phyloP scores from a whole-genome alignment of 2,329 filamentous ascomycete genomes.

The Fusarium globosum region DNA sequence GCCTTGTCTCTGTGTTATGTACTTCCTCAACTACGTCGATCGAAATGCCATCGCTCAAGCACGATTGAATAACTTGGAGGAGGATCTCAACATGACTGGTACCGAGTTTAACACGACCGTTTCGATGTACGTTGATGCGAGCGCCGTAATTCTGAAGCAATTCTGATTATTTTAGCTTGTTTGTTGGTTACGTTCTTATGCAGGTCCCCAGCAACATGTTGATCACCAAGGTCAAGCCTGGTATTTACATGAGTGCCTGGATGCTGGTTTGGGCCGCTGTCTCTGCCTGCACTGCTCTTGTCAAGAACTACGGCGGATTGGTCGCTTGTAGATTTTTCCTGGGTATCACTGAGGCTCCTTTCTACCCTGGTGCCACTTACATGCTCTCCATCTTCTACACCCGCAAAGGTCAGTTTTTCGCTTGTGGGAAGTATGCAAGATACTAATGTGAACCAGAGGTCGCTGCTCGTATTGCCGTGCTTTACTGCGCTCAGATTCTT shows the following conservation, averaged over 20 bases:
- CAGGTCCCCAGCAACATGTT: constrained; percentile 57
- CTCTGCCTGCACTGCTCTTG: constrained; percentile 52
- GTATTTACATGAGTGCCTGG: constrained; percentile 55
- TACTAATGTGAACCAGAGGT: constrained; percentile 63
- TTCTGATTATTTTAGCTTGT: constrained; percentile 46
- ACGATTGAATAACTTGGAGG: constrained; percentile 58
- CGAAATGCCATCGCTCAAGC: constrained; percentile 60
- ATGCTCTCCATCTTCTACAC: constrained; percentile 51
- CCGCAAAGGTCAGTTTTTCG: constrained; percentile 40
- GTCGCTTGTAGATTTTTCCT: constrained; percentile 53
- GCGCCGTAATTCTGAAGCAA: too few species aligned
- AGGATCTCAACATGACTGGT: constrained; percentile 63
- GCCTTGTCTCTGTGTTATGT: constrained; percentile 54
- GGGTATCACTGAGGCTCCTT: constrained; percentile 54
- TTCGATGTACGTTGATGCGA: constrained; percentile 51
- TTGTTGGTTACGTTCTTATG: constrained; percentile 58
- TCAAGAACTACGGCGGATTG: constrained; percentile 50
- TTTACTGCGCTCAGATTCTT: constrained; percentile 70
- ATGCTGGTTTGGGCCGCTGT: constrained; percentile 57
- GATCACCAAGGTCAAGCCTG: constrained; percentile 55
- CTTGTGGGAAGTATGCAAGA: fast-evolving
- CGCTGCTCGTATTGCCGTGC: constrained; percentile 68
- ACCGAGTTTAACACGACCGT: constrained; percentile 64
- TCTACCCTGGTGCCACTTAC: constrained; percentile 54
- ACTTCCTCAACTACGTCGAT: constrained; percentile 58